Conservation (phyloP, 352 stramenopile species). For the Thraustochytrium sp. region DNA sequence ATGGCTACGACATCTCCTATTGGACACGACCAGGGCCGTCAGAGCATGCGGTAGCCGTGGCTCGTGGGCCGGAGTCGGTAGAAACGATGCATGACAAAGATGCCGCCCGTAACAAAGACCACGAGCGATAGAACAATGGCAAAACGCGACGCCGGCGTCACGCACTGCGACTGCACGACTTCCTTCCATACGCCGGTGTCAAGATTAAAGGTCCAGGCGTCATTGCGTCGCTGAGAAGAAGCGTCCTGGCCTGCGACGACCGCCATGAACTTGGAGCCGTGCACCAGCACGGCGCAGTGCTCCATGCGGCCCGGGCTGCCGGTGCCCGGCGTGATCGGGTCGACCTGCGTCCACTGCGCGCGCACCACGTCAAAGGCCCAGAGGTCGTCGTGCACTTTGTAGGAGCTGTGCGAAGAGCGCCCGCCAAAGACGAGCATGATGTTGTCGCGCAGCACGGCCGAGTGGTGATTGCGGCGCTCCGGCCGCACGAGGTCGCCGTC, state of each 20-base stretch:
- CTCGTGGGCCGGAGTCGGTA: not conserved
- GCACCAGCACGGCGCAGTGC: constrained; percentile 14
- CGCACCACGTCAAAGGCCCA: constrained; percentile 7
- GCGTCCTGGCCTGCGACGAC: constrained; percentile 1
- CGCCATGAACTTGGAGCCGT: constrained; percentile 7
- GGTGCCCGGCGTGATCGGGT: not conserved
- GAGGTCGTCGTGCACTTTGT: constrained; percentile 2
- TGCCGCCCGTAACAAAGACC: not conserved
- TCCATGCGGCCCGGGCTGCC: constrained; percentile 13
- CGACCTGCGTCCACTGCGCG: not conserved
- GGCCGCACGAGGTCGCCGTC: not conserved
- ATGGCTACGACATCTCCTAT: no score
- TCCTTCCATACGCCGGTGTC: not conserved
- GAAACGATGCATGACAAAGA: not conserved
- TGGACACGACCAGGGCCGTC: no score
- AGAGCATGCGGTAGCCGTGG: not conserved
- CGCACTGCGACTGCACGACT: not conserved
- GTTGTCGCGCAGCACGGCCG: not conserved
- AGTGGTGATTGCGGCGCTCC: not conserved
- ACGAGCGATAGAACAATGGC: not conserved
- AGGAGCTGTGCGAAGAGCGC: not conserved
- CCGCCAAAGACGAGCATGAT: constrained; percentile 31
- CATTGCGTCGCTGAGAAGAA: not conserved
- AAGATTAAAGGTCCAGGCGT: not conserved
- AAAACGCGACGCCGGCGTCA: not conserved